These are phyloP conservation scores for Metschnikowia rubicola DNA, from an alignment of 805 yeast species.

Conservation along the genomic window DNA sequence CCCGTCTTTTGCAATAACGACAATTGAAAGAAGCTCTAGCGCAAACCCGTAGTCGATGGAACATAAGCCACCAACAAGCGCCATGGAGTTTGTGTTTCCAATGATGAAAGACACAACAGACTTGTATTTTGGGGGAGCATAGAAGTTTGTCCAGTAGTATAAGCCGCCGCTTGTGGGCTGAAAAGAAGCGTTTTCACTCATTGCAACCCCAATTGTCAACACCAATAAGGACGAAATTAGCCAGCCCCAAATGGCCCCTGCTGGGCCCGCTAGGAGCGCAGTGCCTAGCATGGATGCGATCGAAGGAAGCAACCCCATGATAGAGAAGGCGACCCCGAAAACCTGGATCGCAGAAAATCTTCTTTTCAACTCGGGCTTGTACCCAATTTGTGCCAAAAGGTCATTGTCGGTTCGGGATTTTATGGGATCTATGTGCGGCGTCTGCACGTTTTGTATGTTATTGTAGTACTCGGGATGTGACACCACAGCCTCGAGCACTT, in stretches of 20 bases:
- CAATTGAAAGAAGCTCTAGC: conserved; percentile 54
- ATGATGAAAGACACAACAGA: conserved; percentile 38
- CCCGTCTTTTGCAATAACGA: conserved; percentile 52
- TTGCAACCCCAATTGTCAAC: conserved; percentile 53
- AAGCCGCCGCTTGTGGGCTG: conserved; percentile 77
- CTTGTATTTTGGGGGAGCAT: conserved; percentile 46
- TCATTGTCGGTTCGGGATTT: conserved; percentile 21
- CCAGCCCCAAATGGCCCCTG: conserved; percentile 75
- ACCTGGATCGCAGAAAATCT: conserved; percentile 59
- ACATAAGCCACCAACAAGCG: conserved; percentile 62
- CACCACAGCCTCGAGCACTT: conserved; percentile 24
- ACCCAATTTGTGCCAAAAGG: conserved; percentile 56
- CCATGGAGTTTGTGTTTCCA: conserved; percentile 67
- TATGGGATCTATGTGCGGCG: conserved; percentile 21
- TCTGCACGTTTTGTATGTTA: conserved; percentile 30
- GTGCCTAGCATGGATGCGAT: conserved; percentile 53
- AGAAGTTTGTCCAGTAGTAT: conserved; percentile 63
- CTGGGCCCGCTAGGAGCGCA: conserved; percentile 62
- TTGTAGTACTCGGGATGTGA: conserved; percentile 26
- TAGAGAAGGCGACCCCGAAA: conserved; percentile 68
- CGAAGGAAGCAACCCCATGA: conserved; percentile 69
- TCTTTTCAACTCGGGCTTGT: conserved; percentile 64
- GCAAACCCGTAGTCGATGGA: conserved; percentile 71
- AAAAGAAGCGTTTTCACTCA: conserved; percentile 66
- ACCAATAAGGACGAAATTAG: conserved; percentile 54